Conservation (phyloP, 1,139 yeast species). For the Diutina pseudorugosa region DNA sequence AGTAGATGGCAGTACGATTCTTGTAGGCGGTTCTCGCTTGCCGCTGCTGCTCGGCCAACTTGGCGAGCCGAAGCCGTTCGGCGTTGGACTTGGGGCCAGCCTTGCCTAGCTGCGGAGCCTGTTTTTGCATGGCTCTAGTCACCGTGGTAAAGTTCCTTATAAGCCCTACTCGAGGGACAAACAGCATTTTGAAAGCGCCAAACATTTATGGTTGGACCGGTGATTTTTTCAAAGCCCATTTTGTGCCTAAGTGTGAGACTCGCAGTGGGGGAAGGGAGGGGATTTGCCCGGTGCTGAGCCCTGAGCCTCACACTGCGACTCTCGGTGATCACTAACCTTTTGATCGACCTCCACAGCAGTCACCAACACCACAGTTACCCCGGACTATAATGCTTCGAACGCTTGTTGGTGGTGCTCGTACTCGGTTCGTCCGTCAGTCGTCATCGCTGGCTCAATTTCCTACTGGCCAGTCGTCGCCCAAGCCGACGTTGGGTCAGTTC, state of each 20-base stretch:
- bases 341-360: not conserved
- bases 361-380: too few relatives aligned
- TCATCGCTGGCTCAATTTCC: constrained; percentile 9
- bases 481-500: constrained; percentile 28
- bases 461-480: constrained; percentile 9
- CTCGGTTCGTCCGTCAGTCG: not conserved
- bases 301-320: not conserved
- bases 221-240: not conserved
- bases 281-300: not conserved
- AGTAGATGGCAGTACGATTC: constrained; percentile 50
- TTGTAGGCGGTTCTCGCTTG: constrained; percentile 20
- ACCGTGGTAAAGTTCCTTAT: not conserved
- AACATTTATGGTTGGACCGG: not conserved
- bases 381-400: not conserved
- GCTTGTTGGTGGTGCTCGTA: not conserved
- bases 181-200: not conserved
- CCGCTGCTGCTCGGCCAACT: constrained; percentile 12
- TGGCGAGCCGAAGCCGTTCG: constrained; percentile 6
- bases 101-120: not conserved
- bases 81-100: not conserved
- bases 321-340: not conserved
- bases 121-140: not conserved
- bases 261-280: not conserved
- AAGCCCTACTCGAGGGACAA: not conserved
- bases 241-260: not conserved